Percentiles rank a stretch among this genome's conserved stretches.
phyloP scores from a whole-genome alignment of 495 filamentous ascomycete species.

The Neurospora sp. region DNA sequence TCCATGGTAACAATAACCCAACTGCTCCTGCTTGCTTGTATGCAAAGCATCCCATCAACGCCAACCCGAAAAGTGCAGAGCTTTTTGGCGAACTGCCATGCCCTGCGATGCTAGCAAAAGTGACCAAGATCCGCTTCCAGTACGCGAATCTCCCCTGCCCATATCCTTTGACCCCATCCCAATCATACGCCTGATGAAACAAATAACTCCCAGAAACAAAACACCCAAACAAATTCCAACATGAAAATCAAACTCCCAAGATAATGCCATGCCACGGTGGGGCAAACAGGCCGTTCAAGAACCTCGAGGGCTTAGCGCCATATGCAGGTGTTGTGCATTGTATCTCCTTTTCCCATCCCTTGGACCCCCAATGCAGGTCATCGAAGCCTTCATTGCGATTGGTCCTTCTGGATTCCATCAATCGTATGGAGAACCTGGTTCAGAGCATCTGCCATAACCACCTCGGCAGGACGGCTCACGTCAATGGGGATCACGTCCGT shows the following conservation, averaged over 20 bases:
- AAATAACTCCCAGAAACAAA: not conserved
- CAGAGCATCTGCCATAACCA: constrained; percentile 57
- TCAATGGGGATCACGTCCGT: constrained; percentile 77
- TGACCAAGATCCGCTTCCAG: not conserved
- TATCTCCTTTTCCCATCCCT: not conserved
- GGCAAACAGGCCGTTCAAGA: not conserved
- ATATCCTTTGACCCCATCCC: not conserved
- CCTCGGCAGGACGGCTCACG: constrained; percentile 52
- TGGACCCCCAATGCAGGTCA: not conserved
- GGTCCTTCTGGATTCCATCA: constrained; percentile 8
- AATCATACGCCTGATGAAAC: not conserved
- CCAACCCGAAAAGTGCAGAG: not conserved
- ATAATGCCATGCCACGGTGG: not conserved
- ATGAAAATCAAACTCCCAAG: not conserved
- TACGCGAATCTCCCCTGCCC: not conserved
- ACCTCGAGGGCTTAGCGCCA: not conserved
- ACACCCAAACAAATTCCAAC: not conserved
- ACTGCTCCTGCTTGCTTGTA: not conserved
- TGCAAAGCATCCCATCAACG: not conserved
- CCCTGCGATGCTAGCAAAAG: not conserved
- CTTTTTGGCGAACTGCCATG: not conserved
- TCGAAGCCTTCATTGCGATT: not conserved
- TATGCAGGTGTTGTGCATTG: not conserved
- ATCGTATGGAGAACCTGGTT: constrained; percentile 38
- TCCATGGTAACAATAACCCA: not conserved